These are phyloP conservation scores for Rheum nobile DNA, from an alignment of 148 eudicot genomes.

Conservation along the genomic window DNA sequence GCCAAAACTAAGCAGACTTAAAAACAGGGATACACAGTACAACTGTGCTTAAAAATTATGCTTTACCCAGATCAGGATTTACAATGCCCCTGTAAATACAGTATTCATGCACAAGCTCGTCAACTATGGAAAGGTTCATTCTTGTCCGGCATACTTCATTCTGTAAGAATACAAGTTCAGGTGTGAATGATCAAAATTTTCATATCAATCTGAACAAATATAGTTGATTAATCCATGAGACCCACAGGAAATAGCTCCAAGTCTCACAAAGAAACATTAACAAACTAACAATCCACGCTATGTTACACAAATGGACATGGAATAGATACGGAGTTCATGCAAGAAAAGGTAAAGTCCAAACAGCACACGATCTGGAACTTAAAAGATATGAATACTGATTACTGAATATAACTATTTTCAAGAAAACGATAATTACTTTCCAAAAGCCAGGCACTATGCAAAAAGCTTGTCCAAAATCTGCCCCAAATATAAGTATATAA, in stretches of 20 bases:
- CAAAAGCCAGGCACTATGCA: neutral
- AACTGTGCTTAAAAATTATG: neutral
- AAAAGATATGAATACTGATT: neutral
- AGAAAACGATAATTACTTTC: neutral
- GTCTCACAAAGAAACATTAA: neutral
- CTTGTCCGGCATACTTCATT: conserved; percentile 85
- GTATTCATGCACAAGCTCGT: conserved; percentile 83
- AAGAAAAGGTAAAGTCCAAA: neutral
- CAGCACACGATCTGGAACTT: neutral
- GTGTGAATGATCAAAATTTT: neutral
- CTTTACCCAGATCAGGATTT: conserved; percentile 40
- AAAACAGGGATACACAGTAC: neutral
- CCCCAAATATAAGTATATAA: neutral
- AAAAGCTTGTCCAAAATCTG: neutral
- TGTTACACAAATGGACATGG: neutral
- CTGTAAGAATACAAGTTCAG: conserved; percentile 27
- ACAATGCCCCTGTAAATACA: conserved; percentile 90
- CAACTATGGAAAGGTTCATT: conserved; percentile 56
- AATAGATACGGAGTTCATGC: neutral
- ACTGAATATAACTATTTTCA: neutral
- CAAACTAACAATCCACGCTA: neutral
- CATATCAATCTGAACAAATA: neutral
- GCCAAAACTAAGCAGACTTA: neutral
- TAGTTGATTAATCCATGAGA: neutral
- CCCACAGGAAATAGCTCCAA: neutral